Evolutionary conservation across 495 filamentous ascomycete genomes (phyloP).

Genomic region (Melanomma pulvis-pyrius): DNA sequence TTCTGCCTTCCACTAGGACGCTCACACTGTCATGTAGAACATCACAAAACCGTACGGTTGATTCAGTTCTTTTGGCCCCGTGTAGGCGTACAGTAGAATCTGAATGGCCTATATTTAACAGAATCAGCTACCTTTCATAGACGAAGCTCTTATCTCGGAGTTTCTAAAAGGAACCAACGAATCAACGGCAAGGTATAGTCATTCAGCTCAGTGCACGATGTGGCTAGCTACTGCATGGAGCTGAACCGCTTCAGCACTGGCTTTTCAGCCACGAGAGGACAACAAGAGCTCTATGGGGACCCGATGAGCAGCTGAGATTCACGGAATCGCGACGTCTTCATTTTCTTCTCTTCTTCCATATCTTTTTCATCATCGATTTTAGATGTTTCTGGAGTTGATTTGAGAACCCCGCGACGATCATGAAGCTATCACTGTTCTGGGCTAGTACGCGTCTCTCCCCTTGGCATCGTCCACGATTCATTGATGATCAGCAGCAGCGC

Average conservation of each 20-base stretch:
- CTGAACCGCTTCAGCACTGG: background rate
- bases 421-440: background rate
- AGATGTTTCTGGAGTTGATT: background rate
- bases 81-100: too few species aligned
- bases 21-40: too few species aligned
- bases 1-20: too few species aligned
- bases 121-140: too few species aligned
- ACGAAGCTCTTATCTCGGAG: too few species aligned
- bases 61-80: too few species aligned
- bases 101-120: too few species aligned
- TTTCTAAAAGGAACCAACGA: background rate
- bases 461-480: background rate
- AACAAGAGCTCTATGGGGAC: background rate
- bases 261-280: background rate
- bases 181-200: too few species aligned
- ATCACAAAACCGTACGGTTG: too few species aligned
- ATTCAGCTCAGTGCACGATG: background rate
- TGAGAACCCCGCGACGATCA: background rate
- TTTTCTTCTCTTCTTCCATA: background rate
- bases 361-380: background rate
- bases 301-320: background rate
- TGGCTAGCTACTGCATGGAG: background rate
- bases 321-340: background rate
- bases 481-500: background rate
- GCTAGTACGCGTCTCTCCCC: background rate